Conservation (phyloP, 2,329 filamentous ascomycete genomes). For the Xylariales sp. region DNA sequence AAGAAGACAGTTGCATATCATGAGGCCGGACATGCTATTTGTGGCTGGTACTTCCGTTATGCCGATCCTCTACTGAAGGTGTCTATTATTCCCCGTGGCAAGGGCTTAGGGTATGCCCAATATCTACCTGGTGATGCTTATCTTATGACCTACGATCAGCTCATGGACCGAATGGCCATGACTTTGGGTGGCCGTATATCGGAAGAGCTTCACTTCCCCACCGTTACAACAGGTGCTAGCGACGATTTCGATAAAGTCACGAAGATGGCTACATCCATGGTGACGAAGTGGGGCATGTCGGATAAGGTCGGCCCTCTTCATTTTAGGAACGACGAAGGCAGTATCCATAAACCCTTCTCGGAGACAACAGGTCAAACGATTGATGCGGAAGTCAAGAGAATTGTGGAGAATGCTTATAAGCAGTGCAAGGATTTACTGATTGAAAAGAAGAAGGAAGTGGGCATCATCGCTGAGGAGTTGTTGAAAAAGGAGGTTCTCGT, state of each 20-base stretch:
- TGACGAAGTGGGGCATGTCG: slow-evolving; percentile 99
- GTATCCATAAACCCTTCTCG: slow-evolving; percentile 93
- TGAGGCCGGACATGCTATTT: slow-evolving; percentile 97
- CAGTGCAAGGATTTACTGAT: slow-evolving; percentile 86
- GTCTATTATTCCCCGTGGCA: slow-evolving; percentile 95
- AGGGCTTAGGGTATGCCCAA: slow-evolving; percentile 94
- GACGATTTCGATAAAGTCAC: slow-evolving; percentile 99
- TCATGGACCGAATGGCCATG: slow-evolving; percentile 99
- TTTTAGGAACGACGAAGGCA: slow-evolving; percentile 85
- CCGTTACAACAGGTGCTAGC: slow-evolving; percentile 92
- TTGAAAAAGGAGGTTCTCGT: slow-evolving; percentile 90
- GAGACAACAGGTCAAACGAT: slow-evolving; percentile 94
- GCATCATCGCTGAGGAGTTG: slow-evolving; percentile 91
- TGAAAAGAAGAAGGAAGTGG: slow-evolving; percentile 89
- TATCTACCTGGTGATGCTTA: slow-evolving; percentile 97
- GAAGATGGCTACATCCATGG: slow-evolving; percentile 94
- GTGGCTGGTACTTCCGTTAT: slow-evolving; percentile 96
- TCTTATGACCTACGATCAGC: slow-evolving; percentile 92
- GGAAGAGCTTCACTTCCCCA: slow-evolving; percentile 96
- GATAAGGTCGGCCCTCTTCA: slow-evolving; percentile 92
- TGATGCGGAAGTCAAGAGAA: slow-evolving; percentile 88
- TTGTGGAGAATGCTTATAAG: slow-evolving; percentile 92
- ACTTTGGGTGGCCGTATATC: slow-evolving; percentile 94
- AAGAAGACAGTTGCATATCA: slow-evolving; percentile 98
- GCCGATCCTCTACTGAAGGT: slow-evolving; percentile 99